Conservation (phyloP, 768 basidiomycete genomes). For the Chalciporus piperatus region DNA sequence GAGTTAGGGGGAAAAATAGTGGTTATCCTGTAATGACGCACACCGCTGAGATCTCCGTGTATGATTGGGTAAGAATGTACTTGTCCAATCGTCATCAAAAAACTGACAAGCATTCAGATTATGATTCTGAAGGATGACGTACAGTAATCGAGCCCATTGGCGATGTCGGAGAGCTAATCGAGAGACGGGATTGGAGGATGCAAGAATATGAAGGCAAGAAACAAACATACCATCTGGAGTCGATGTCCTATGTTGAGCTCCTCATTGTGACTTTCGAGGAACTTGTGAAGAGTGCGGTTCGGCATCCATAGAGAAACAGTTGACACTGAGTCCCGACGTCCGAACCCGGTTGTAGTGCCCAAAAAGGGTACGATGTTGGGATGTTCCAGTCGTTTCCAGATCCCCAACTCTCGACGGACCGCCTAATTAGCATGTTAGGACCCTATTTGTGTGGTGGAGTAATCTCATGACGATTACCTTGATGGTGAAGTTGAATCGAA, state of each 20-base stretch:
- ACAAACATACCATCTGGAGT: neutral
- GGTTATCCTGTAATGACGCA: neutral
- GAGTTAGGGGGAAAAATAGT: neutral
- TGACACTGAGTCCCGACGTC: neutral
- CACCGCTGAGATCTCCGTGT: neutral
- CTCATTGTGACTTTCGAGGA: neutral
- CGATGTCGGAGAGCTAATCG: neutral
- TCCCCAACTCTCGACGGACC: neutral
- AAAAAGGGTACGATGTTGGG: neutral
- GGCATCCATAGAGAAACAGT: slow-evolving; percentile 1
- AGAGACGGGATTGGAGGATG: neutral
- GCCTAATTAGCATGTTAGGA: neutral
- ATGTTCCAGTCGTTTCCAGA: neutral
- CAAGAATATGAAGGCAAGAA: neutral
- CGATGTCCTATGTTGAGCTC: neutral
- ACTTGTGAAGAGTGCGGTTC: neutral
- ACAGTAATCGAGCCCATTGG: neutral
- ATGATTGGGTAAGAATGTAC: neutral
- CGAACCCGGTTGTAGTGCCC: neutral
- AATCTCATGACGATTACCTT: neutral
- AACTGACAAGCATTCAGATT: no score
- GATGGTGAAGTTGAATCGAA: neutral
- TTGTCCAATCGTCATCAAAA: neutral
- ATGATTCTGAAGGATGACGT: neutral
- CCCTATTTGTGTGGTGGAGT: neutral